A percentile compares a stretch with the other conserved stretches of the same genome.
Evolutionary conservation across 2,329 filamentous ascomycete genomes (phyloP).

Genomic region (Simplicillium sp.): DNA sequence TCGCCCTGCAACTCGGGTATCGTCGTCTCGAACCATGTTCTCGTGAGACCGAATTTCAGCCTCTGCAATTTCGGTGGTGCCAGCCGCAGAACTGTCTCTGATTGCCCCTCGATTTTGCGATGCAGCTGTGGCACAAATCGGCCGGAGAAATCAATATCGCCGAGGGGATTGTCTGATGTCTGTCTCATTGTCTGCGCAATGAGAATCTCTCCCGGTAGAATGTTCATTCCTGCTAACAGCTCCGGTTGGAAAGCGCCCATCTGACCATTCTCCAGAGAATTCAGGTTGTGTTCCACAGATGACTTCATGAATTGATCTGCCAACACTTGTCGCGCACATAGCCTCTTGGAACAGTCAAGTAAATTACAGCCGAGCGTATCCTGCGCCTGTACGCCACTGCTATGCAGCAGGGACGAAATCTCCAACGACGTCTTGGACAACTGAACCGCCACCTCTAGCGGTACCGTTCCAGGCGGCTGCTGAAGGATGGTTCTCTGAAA

Average conservation of each 20-base stretch:
- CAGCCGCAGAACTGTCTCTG: constrained; percentile 1
- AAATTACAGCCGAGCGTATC: constrained; percentile 3
- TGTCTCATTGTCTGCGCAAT: constrained; percentile 1
- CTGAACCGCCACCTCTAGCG: constrained; percentile 1
- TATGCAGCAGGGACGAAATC: constrained; percentile 3
- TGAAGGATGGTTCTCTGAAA: constrained; percentile 4
- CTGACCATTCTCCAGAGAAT: not conserved
- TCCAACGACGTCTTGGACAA: constrained; percentile 3
- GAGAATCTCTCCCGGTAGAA: constrained; percentile 2
- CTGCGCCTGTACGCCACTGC: constrained; percentile 5
- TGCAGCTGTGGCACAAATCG: constrained; percentile 4
- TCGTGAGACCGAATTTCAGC: constrained; percentile 4
- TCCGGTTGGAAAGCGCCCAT: constrained; percentile 2
- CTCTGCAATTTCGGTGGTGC: constrained; percentile 5
- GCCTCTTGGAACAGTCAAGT: constrained; percentile 1
- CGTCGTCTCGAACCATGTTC: constrained; percentile 4
- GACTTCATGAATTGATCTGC: not conserved
- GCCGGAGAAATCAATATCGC: not conserved
- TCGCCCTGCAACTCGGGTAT: constrained; percentile 3
- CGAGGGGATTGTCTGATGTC: not conserved
- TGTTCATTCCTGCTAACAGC: constrained; percentile 1
- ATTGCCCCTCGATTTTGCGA: constrained; percentile 3
- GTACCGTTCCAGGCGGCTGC: constrained; percentile 1
- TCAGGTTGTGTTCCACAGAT: not conserved
- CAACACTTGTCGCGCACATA: constrained; percentile 1